Conservation (phyloP, 2,329 filamentous ascomycete genomes). For the Cyclaneusma minus region DNA sequence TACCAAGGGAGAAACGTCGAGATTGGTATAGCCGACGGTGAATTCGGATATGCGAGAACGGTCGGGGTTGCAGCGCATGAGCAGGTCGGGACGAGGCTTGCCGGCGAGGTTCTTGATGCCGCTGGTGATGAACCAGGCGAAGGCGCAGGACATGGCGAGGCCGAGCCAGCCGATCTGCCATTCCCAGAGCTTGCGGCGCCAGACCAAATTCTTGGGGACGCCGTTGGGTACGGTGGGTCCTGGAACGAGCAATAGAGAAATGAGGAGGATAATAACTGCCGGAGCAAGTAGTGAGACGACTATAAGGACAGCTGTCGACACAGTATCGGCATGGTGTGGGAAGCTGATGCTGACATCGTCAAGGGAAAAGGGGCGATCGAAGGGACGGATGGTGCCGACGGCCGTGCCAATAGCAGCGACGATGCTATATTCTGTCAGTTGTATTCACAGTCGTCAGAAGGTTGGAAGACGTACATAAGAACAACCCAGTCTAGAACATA, state of each 20-base stretch:
- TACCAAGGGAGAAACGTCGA: conserved; percentile 51
- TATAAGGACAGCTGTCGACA: conserved; percentile 49
- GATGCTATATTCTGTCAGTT: conserved; percentile 20
- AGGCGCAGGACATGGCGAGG: conserved; percentile 54
- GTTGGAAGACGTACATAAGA: conserved; percentile 33
- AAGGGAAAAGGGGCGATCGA: conserved; percentile 55
- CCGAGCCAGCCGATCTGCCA: conserved; percentile 77
- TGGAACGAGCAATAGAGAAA: conserved; percentile 57
- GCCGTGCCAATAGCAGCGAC: conserved; percentile 42
- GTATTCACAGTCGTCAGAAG: background rate
- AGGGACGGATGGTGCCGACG: conserved; percentile 45
- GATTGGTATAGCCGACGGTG: conserved; percentile 43
- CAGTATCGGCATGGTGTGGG: conserved; percentile 57
- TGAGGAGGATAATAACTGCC: conserved; percentile 48
- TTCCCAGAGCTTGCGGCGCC: conserved; percentile 81
- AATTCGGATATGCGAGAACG: conserved; percentile 42
- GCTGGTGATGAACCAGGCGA: conserved; percentile 67
- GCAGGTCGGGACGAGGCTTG: conserved; percentile 46
- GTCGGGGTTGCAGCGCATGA: conserved; percentile 64
- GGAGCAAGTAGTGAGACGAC: conserved; percentile 51
- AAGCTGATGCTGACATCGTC: conserved; percentile 64
- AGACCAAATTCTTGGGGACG: conserved; percentile 49
- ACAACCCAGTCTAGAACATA: conserved; percentile 65
- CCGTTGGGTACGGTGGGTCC: conserved; percentile 48
- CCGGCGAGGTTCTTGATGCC: conserved; percentile 66